phyloP scores from a whole-genome alignment of 176 grass and related monocot genomes.

The Hordeum vulgare region DNA sequence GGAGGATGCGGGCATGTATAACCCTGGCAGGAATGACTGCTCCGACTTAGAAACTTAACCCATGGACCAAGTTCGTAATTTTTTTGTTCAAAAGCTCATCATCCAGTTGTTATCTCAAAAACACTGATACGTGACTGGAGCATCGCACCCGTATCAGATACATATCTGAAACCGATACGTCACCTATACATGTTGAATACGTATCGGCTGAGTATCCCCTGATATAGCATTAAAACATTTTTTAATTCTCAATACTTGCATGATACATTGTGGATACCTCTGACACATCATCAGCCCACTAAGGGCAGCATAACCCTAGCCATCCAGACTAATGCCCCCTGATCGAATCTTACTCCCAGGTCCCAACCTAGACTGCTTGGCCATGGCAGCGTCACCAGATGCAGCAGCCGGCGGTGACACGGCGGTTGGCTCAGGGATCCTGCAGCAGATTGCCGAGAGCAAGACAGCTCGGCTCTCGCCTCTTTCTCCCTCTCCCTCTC shows the following conservation, averaged over 20 bases:
- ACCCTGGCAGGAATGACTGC: not conserved
- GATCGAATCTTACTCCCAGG: not conserved
- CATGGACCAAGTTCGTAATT: not conserved
- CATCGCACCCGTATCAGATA: not conserved
- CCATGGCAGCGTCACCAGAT: not conserved
- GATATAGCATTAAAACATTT: not conserved
- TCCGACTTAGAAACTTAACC: not conserved
- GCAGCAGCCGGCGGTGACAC: not conserved
- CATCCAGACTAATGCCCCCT: not conserved
- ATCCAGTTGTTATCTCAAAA: not conserved
- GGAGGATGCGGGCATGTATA: not conserved
- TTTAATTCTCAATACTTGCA: not conserved
- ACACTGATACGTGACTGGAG: not conserved
- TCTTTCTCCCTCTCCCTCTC: not conserved
- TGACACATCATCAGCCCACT: not conserved
- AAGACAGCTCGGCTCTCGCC: not conserved
- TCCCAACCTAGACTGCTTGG: not conserved
- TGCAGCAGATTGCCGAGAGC: not conserved
- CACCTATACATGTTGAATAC: too few relatives aligned
- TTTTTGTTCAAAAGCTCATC: not conserved
- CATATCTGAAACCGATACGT: too few relatives aligned
- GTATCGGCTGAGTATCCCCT: not conserved
- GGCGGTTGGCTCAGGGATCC: not conserved
- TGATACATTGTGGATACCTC: not conserved
- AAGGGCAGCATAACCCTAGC: not conserved